Percentiles rank a stretch among this genome's conserved stretches.
phyloP scores from a whole-genome alignment of 2,329 filamentous ascomycete genomes.

The Leptographium galeiforme region DNA sequence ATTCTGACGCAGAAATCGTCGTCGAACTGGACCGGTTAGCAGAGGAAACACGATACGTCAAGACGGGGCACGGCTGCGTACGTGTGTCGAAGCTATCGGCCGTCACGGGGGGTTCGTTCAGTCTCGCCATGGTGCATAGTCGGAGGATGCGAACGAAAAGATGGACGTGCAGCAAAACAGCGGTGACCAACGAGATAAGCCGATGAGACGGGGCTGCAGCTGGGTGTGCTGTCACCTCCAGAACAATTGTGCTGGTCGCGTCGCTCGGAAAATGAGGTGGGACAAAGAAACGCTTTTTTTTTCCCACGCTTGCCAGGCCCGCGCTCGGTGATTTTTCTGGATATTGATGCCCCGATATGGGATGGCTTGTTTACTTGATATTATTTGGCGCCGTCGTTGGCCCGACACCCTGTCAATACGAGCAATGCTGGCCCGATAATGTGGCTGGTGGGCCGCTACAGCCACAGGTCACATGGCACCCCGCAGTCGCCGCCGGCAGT shows the following conservation, averaged over 20 bases:
- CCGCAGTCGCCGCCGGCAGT: neutral
- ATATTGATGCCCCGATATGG: conserved; percentile 4
- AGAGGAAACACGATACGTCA: neutral
- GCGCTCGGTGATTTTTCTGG: neutral
- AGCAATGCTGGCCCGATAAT: neutral
- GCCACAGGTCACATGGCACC: conserved; percentile 7
- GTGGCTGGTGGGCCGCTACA: conserved; percentile 4
- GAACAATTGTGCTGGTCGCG: conserved; percentile 1
- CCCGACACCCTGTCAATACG: conserved; percentile 8
- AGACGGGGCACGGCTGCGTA: conserved; percentile 28
- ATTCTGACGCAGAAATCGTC: conserved; percentile 71
- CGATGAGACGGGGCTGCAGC: neutral
- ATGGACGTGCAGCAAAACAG: conserved; percentile 5
- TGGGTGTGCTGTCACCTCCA: neutral
- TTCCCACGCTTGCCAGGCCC: neutral
- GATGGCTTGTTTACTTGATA: conserved; percentile 9
- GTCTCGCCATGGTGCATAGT: conserved; percentile 55
- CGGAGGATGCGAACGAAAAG: neutral
- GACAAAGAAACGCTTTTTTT: neutral
- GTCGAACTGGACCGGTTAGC: conserved; percentile 43
- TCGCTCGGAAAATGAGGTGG: neutral
- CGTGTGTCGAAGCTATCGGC: conserved; percentile 58
- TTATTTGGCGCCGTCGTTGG: conserved; percentile 10
- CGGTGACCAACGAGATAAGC: neutral
- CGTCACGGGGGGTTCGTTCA: conserved; percentile 61